Percentiles rank a stretch among this genome's conserved stretches.
phyloP scores from a whole-genome alignment of 331 rosid species.

The Acacia pycnantha region DNA sequence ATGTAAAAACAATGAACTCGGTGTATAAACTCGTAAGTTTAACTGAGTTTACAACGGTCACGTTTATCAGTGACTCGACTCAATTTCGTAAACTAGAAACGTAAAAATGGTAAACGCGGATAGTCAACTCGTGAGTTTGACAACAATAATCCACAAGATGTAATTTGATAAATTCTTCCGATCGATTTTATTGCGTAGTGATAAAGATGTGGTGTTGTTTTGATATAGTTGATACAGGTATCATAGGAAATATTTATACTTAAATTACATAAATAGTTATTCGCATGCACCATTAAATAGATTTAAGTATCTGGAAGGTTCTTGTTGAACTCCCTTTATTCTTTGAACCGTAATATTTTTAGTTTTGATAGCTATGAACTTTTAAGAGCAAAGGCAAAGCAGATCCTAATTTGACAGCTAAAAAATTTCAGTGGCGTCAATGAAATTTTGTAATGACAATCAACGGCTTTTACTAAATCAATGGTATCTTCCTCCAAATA shows the following conservation, averaged over 20 bases:
- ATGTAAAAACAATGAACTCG: no score
- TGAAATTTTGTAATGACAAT: neutral
- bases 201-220: neutral
- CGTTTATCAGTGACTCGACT: no score
- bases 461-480: neutral
- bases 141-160: no score
- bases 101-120: no score
- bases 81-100: no score
- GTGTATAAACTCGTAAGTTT: no score
- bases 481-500: no score
- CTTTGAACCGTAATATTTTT: neutral
- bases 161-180: neutral
- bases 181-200: neutral
- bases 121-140: no score
- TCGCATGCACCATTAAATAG: neutral
- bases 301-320: neutral
- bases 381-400: neutral
- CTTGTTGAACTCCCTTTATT: neutral
- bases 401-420: neutral
- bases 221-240: neutral
- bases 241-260: neutral
- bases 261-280: neutral
- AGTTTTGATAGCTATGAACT: neutral
- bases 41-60: no score
- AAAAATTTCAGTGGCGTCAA: neutral